These are phyloP conservation scores for Neocallimastix lanati DNA, from an alignment of 192 early-diverging fungal species.

Conservation along the genomic window DNA sequence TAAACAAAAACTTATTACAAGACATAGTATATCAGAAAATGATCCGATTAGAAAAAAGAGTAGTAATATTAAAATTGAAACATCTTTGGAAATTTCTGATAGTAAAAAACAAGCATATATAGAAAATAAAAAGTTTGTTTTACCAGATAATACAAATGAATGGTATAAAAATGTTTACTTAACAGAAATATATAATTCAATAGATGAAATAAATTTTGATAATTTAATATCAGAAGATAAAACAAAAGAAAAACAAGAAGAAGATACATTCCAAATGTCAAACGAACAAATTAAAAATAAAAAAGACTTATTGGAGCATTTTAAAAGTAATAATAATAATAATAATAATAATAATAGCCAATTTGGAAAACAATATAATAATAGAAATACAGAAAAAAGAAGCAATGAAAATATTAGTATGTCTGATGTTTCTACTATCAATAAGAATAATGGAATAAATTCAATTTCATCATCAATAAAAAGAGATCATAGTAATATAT, in stretches of 20 bases:
- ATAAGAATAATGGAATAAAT: neutral
- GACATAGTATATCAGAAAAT: neutral
- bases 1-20: neutral
- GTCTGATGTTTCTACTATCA: neutral
- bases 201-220: neutral
- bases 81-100: no score
- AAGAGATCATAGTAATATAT: neutral
- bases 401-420: no score
- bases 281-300: neutral
- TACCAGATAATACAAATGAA: neutral
- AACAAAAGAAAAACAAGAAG: neutral
- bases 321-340: neutral
- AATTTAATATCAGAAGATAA: neutral
- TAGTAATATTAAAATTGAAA: neutral
- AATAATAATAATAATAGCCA: no score
- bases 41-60: neutral
- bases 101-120: neutral
- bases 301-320: neutral
- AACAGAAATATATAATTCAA: neutral
- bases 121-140: neutral
- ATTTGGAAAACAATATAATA: neutral
- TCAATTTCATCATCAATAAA: neutral
- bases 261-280: neutral
- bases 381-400: neutral
- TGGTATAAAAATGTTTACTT: neutral